phyloP scores from a whole-genome alignment of 805 yeast genomes.

The Cyberlindnera xishuangbannaensis region DNA sequence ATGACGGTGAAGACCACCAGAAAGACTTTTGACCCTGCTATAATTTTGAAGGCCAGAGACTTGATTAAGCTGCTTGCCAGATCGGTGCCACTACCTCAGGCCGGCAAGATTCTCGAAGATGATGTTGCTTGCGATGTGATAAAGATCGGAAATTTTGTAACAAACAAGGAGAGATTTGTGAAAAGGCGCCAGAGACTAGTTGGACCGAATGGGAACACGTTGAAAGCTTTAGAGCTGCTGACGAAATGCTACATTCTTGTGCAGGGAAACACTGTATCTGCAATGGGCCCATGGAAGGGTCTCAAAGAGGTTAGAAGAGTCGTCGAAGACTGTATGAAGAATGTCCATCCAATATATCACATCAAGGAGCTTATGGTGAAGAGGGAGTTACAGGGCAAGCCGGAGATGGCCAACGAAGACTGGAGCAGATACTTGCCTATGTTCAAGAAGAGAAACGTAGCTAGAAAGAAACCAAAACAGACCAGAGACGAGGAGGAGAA shows the following conservation, averaged over 20 bases:
- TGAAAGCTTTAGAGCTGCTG: constrained; percentile 88
- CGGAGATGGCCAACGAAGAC: constrained; percentile 91
- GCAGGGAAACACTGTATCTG: constrained; percentile 95
- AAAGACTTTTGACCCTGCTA: constrained; percentile 93
- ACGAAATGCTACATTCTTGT: constrained; percentile 95
- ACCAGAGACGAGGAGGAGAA: constrained; percentile 43
- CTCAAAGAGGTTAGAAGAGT: constrained; percentile 87
- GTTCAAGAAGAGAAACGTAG: constrained; percentile 94
- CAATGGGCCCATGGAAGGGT: constrained; percentile 95
- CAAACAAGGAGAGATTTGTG: constrained; percentile 88
- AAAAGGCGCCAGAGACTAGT: constrained; percentile 94
- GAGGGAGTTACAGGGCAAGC: constrained; percentile 89
- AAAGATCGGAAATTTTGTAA: constrained; percentile 84
- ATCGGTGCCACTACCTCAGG: constrained; percentile 96
- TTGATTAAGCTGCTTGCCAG: constrained; percentile 88
- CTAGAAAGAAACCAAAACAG: constrained; percentile 81
- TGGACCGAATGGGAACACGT: constrained; percentile 95
- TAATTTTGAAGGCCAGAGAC: constrained; percentile 90
- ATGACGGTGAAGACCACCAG: constrained; percentile 96
- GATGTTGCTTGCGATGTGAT: constrained; percentile 94
- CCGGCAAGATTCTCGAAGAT: constrained; percentile 83
- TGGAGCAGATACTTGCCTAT: constrained; percentile 96
- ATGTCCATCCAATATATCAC: constrained; percentile 95
- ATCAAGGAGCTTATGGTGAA: constrained; percentile 97
- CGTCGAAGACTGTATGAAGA: constrained; percentile 96